Evolutionary conservation across 2,329 filamentous ascomycete species (phyloP), one percentile per base, ranked within the genome.

Genomic region (Daldinia sp.): DNA sequence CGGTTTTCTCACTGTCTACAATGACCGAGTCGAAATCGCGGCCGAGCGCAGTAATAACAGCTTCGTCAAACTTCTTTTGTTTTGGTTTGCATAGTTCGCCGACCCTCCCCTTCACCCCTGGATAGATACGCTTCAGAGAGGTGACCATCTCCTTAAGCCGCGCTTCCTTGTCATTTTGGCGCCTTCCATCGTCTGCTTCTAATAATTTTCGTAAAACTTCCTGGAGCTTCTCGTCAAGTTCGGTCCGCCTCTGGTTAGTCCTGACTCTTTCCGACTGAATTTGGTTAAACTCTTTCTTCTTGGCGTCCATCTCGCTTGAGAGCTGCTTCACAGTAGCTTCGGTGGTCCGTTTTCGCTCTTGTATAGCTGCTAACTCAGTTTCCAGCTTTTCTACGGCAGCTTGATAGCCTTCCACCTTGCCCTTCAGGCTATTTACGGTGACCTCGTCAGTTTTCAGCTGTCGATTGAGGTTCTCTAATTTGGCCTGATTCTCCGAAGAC

Each of bases 21-120:
- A 99, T 90, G 48, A 99, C 92, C 0, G 94, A 93, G 79, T 99
- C 95, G 78, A 97, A 97, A 77, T 98, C 93, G 61, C 93, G 90
- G 57, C 96, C 96, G 3, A 99, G 88, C 6, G 97, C 94, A 23
- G 93, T 97, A 74, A 93, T 93, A 70, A 99, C 93, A 51, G 96
- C 96, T 73, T 96, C 93, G 71, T 96, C 93, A 76, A 91, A 99
- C 79, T 98, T 98, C 82, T 97, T 98, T 82, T 98, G 93, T 80
- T 98, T 98, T 1, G 96, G 95, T 72, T 93, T 94, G 82, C 96
- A 98, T 46, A 99, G 87, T 72, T 97, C 93, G 70, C 93, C 93
- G 51, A 98, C 89, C 51, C 95, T 90, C 20, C 96, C 96, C 73
- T 93, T 93, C 50, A 99, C 95, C 53, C 95, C 95, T 1, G 94